Evolutionary conservation across 139 green algal species (phyloP).

Genomic region (Coccomyxa sp.): DNA sequence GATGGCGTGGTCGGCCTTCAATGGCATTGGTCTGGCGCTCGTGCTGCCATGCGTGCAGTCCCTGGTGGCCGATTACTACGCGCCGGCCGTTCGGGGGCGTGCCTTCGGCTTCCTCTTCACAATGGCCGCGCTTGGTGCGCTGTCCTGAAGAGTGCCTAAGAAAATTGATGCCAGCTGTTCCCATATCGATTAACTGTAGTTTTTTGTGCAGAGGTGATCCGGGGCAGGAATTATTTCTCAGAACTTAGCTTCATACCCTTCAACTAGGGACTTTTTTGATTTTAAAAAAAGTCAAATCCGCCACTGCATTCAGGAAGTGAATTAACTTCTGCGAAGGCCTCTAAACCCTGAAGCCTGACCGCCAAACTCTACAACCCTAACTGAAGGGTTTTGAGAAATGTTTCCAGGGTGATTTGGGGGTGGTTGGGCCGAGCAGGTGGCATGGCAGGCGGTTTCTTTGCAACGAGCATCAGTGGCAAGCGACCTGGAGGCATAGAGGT

Average conservation of each 20-base stretch:
- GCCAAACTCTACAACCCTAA: too few relatives aligned
- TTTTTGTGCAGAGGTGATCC: too few relatives aligned
- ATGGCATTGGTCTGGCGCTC: conserved; percentile 67
- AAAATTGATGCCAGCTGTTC: neutral
- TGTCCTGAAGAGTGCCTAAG: neutral
- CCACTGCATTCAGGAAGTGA: too few relatives aligned
- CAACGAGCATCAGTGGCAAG: conserved; percentile 34
- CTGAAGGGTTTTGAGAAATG: too few relatives aligned
- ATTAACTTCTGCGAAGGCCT: too few relatives aligned
- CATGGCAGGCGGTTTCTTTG: conserved; percentile 44
- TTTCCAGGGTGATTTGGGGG: neutral
- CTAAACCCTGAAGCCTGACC: too few relatives aligned
- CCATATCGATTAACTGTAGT: too few relatives aligned
- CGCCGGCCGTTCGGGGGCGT: conserved; percentile 41
- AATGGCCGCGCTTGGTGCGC: conserved; percentile 9
- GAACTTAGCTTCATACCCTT: too few relatives aligned
- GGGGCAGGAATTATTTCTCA: too few relatives aligned
- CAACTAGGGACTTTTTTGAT: too few relatives aligned
- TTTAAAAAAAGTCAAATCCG: too few relatives aligned
- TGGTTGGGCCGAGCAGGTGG: conserved; percentile 11
- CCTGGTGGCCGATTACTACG: conserved; percentile 67
- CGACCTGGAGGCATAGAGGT: conserved; percentile 35
- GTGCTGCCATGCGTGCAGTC: conserved; percentile 63
- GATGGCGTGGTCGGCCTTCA: conserved; percentile 44
- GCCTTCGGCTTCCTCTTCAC: conserved; percentile 55